Percentiles rank a stretch among this genome's conserved stretches.
Conservation (phyloP, 371 early-diverging fungal genomes). For the Rhizopus arrhizus region DNA sequence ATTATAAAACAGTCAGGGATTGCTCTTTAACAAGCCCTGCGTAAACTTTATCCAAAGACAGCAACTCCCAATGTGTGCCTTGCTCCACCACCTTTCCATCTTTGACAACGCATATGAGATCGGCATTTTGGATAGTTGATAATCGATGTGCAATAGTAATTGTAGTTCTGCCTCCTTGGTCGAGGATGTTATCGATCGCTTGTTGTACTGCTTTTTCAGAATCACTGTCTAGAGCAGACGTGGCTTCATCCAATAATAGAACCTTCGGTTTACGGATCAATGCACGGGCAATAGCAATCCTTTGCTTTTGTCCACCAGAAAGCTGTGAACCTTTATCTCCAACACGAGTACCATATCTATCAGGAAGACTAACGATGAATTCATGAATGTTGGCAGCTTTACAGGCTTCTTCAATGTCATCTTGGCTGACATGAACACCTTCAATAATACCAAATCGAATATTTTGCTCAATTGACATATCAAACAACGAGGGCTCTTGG, state of each 20-base stretch:
- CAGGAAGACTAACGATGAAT: conserved; percentile 66
- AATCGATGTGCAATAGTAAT: conserved; percentile 75
- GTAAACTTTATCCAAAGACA: conserved; percentile 44
- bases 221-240: conserved; percentile 88
- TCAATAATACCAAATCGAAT: conserved; percentile 67
- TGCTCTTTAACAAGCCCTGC: conserved; percentile 39
- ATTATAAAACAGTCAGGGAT: conserved; percentile 8
- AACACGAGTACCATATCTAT: conserved; percentile 79
- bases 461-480: conserved; percentile 78
- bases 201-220: conserved; percentile 87
- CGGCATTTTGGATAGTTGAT: conserved; percentile 74
- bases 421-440: conserved; percentile 38
- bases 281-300: conserved; percentile 72
- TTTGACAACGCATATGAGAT: conserved; percentile 73
- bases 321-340: conserved; percentile 76
- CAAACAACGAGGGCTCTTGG: conserved; percentile 91
- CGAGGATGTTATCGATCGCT: conserved; percentile 76
- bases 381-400: conserved; percentile 79
- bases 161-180: conserved; percentile 63
- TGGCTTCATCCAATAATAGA: conserved; percentile 96
- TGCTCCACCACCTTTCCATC: conserved; percentile 77
- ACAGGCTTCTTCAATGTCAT: conserved; percentile 67
- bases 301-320: conserved; percentile 75
- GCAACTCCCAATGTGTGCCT: conserved; percentile 77
- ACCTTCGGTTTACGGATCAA: conserved; percentile 83